A percentile compares a stretch with the other conserved stretches of the same genome.
Evolutionary conservation across 345 rosid genomes (phyloP).

Genomic region (Gossypium stocksii): DNA sequence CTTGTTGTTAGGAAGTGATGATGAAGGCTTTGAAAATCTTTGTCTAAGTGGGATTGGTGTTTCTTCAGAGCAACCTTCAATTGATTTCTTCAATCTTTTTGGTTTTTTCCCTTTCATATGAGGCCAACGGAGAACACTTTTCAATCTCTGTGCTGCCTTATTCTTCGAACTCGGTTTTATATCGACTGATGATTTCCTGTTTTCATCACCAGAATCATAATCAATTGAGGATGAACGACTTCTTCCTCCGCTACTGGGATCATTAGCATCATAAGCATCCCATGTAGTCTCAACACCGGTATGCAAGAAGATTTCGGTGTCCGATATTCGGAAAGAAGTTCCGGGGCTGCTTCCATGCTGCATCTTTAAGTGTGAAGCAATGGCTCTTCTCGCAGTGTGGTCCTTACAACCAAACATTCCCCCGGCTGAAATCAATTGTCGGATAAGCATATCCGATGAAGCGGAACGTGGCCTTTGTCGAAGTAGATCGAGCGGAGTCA

Average conservation of each 20-base stretch:
- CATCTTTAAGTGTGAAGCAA: conserved; percentile 68
- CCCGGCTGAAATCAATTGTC: conserved; percentile 74
- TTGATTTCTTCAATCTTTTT: conserved; percentile 27
- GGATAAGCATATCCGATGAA: conserved; percentile 55
- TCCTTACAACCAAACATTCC: conserved; percentile 57
- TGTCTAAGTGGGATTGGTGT: conserved; percentile 60
- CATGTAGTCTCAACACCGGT: conserved; percentile 48
- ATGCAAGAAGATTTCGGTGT: conserved; percentile 63
- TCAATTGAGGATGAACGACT: conserved; percentile 42
- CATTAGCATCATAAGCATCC: conserved; percentile 32
- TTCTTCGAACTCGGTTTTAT: conserved; percentile 40
- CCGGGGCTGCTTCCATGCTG: conserved; percentile 72
- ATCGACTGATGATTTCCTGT: conserved; percentile 28
- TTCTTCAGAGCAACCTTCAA: conserved; percentile 28
- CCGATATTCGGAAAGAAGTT: conserved; percentile 64
- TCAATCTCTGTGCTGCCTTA: conserved; percentile 53
- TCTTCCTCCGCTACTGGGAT: conserved; percentile 32
- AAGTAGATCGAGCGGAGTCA: conserved; percentile 86
- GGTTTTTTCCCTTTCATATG: conserved; percentile 37
- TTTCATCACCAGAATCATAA: conserved; percentile 39
- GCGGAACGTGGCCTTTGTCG: conserved; percentile 59
- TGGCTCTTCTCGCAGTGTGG: conserved; percentile 47
- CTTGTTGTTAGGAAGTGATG: conserved; percentile 52
- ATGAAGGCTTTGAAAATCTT: conserved; percentile 51
- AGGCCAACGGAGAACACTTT: conserved; percentile 65